A percentile compares a stretch with the other conserved stretches of the same genome.
These are phyloP conservation scores for Lactarius sanguifluus DNA, from an alignment of 768 basidiomycete species.

Conservation along the genomic window DNA sequence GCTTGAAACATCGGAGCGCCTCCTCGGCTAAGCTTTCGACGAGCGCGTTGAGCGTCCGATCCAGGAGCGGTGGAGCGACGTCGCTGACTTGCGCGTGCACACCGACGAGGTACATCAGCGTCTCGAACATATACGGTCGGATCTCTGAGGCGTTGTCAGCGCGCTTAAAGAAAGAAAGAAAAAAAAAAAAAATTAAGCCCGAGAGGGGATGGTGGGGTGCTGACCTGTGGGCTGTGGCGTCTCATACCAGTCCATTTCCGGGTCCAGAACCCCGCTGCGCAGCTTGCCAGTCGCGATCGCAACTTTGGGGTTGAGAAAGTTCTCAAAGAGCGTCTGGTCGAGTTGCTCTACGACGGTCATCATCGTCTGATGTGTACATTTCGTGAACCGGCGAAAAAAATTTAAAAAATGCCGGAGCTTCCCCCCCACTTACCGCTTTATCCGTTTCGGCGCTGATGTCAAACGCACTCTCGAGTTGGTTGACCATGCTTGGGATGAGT, in stretches of 20 bases:
- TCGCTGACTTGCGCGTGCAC: conserved; percentile 89
- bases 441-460: conserved; percentile 72
- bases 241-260: conserved; percentile 90
- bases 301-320: conserved; percentile 83
- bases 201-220: conserved; percentile 28
- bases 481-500: conserved; percentile 76
- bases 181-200: not conserved
- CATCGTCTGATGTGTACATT: conserved; percentile 55
- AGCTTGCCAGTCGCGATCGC: conserved; percentile 64
- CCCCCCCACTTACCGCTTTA: conserved; percentile 48
- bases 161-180: not conserved
- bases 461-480: conserved; percentile 75
- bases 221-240: conserved; percentile 88
- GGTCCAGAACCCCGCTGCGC: conserved; percentile 75
- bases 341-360: conserved; percentile 77
- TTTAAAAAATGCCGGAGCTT: no score
- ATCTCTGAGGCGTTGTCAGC: conserved; percentile 60
- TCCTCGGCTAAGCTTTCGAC: conserved; percentile 83
- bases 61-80: conserved; percentile 74
- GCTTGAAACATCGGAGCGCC: conserved; percentile 80
- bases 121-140: conserved; percentile 90
- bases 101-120: conserved; percentile 82
- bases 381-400: not conserved
- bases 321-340: conserved; percentile 86
- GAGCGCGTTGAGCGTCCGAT: conserved; percentile 77